Evolutionary conservation across 2,329 filamentous ascomycete species (phyloP).

Genomic region (Botrytis medusae): DNA sequence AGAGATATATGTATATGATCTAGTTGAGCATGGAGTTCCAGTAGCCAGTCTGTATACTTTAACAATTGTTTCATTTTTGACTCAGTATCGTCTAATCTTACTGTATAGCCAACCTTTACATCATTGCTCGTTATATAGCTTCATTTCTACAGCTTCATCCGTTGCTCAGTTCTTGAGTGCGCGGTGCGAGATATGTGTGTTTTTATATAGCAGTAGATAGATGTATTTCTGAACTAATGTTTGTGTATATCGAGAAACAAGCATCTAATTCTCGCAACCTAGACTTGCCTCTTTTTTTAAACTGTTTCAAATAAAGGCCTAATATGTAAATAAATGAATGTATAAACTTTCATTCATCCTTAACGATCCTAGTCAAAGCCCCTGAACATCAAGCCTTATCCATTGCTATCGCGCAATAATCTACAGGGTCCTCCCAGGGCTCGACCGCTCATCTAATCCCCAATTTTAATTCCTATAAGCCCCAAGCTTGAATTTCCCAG

Average conservation of each 20-base stretch:
- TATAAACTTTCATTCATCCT: not conserved
- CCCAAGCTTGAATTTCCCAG: not conserved
- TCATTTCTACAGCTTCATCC: not conserved
- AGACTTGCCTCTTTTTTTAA: not conserved
- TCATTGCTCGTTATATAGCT: not conserved
- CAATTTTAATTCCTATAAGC: not conserved
- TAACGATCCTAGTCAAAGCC: not conserved
- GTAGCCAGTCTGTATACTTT: not conserved
- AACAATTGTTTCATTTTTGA: not conserved
- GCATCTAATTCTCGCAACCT: not conserved
- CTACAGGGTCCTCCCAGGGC: not conserved
- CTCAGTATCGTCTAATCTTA: not conserved
- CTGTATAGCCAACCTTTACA: not conserved
- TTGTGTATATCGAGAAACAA: not conserved
- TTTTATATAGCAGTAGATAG: not conserved
- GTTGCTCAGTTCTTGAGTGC: not conserved
- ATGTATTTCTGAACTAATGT: not conserved
- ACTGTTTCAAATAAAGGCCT: not conserved
- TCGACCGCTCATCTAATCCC: not conserved
- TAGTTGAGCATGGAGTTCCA: not conserved
- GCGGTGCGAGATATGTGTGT: not conserved
- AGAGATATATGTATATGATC: not conserved
- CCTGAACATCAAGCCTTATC: constrained; percentile 13
- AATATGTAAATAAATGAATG: not conserved
- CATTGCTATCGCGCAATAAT: not conserved